Evolutionary conservation across 2,329 filamentous ascomycete species (phyloP).

Genomic region (Trichoderma semiorbis): DNA sequence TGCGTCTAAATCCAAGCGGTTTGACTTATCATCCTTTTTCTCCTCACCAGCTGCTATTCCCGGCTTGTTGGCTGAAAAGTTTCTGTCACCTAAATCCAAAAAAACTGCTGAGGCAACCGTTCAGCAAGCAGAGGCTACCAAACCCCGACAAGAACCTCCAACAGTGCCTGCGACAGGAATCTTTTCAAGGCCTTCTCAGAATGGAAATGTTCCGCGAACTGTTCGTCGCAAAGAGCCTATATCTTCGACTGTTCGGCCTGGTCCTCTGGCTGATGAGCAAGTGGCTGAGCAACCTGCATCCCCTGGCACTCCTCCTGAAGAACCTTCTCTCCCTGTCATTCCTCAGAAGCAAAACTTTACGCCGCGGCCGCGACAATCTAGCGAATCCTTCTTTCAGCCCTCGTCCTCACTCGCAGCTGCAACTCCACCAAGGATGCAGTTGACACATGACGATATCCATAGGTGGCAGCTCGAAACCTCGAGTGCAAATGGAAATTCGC

Average conservation of each 20-base stretch:
- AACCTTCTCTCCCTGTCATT: constrained; percentile 33
- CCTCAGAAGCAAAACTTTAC: constrained; percentile 50
- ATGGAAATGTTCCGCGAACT: constrained; percentile 32
- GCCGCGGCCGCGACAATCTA: constrained; percentile 37
- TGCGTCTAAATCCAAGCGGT: constrained; percentile 32
- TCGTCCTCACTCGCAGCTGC: constrained; percentile 27
- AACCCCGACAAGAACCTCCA: constrained; percentile 13
- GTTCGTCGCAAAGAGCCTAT: constrained; percentile 31
- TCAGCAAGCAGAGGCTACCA: neutral
- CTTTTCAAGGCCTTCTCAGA: constrained; percentile 37
- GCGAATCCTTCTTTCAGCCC: constrained; percentile 38
- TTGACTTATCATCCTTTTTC: constrained; percentile 55
- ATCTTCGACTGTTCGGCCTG: constrained; percentile 34
- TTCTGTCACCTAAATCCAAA: constrained; percentile 28
- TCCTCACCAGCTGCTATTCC: constrained; percentile 50
- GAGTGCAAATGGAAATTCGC: constrained; percentile 36
- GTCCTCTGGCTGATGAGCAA: neutral
- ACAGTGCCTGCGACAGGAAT: constrained; percentile 37
- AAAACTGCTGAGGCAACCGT: constrained; percentile 20
- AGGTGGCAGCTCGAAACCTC: constrained; percentile 42
- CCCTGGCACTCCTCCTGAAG: constrained; percentile 33
- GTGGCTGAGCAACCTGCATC: constrained; percentile 18
- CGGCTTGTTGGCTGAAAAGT: constrained; percentile 32
- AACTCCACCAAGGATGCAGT: constrained; percentile 41
- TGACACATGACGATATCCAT: constrained; percentile 40